phyloP scores from a whole-genome alignment of 768 basidiomycete species.

The Thelephora ganbajun region DNA sequence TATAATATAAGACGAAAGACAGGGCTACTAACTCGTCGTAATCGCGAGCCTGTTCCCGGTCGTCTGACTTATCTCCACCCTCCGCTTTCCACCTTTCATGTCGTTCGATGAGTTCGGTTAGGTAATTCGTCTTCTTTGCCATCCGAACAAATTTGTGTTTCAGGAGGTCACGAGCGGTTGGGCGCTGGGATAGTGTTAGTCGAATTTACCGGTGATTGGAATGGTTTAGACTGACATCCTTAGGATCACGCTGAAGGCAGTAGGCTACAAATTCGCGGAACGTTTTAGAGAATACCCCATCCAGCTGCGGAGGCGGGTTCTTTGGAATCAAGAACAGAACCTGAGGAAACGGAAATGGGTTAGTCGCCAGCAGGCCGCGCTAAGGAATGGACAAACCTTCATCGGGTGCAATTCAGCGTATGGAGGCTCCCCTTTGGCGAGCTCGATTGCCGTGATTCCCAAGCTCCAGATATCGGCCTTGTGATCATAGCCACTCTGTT shows the following conservation, averaged over 20 bases:
- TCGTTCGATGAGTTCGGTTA: conserved; percentile 92
- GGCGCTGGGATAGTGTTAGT: conserved; percentile 45
- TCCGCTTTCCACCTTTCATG: conserved; percentile 90
- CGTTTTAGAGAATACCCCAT: conserved; percentile 80
- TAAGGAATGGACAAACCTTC: conserved; percentile 51
- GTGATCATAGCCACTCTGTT: conserved; percentile 97
- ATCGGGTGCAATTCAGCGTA: conserved; percentile 98
- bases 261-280: conserved; percentile 91
- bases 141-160: conserved; percentile 93
- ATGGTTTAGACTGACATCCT: conserved; percentile 43
- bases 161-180: conserved; percentile 85
- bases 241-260: conserved; percentile 89
- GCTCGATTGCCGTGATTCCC: conserved; percentile 93
- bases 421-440: conserved; percentile 95
- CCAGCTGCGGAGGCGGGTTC: conserved; percentile 86
- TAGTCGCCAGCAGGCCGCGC: neutral
- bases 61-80: conserved; percentile 63
- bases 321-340: conserved; percentile 97
- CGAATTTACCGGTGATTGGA: neutral
- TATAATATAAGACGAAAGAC: neutral
- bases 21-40: conserved; percentile 45
- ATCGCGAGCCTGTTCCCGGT: conserved; percentile 47
- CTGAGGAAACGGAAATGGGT: conserved; percentile 23
- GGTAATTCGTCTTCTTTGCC: conserved; percentile 88
- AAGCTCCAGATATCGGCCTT: conserved; percentile 99